Percentiles rank a stretch among this genome's conserved stretches.
Evolutionary conservation across 2,329 filamentous ascomycete genomes (phyloP).

Genomic region (Ceratocystis huliohia): DNA sequence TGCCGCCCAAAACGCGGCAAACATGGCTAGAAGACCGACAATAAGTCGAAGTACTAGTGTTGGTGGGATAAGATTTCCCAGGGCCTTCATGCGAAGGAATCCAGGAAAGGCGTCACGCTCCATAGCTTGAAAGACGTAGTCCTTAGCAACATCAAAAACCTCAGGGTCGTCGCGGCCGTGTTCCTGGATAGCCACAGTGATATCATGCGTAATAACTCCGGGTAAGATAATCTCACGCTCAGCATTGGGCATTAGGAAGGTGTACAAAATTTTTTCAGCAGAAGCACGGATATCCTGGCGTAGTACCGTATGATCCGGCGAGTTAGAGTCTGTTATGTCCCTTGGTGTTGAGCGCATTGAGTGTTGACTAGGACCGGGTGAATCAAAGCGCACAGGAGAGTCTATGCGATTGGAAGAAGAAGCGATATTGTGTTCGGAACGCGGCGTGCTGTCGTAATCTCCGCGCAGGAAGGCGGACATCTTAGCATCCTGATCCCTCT

Average conservation of each 20-base stretch:
- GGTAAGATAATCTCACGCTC: conserved; percentile 94
- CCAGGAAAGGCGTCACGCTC: conserved; percentile 97
- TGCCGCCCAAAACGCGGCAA: conserved; percentile 84
- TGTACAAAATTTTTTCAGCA: conserved; percentile 98
- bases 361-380: conserved; percentile 39
- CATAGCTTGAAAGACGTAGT: conserved; percentile 99
- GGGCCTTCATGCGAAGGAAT: conserved; percentile 84
- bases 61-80: conserved; percentile 88
- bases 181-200: conserved; percentile 79
- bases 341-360: conserved; percentile 44
- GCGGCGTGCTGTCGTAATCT: conserved; percentile 30
- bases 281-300: conserved; percentile 82
- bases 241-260: conserved; percentile 84
- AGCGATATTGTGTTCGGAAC: conserved; percentile 2
- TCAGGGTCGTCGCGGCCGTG: conserved; percentile 89
- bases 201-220: conserved; percentile 70
- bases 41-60: conserved; percentile 79
- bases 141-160: conserved; percentile 93
- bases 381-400: conserved; percentile 34
- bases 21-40: conserved; percentile 72
- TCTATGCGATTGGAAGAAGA: conserved; percentile 8
- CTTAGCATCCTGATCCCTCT: conserved; percentile 71
- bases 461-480: conserved; percentile 81
- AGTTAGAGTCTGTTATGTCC: conserved; percentile 61
- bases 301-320: conserved; percentile 70